Base-by-base conservation (phyloP, 1,139 yeast species). In the Kodamaea fungicola region DNA sequence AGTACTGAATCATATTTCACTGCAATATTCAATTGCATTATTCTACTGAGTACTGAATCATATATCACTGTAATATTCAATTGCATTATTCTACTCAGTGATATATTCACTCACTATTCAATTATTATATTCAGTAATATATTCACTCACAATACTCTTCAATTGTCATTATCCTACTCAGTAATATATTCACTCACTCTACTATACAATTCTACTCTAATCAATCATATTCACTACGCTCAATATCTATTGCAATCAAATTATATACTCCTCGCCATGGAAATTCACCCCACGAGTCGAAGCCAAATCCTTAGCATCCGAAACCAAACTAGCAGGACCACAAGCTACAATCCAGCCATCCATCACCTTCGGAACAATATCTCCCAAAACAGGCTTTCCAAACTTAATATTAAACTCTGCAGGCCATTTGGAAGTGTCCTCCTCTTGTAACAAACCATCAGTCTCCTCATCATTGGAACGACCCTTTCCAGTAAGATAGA, bases 261-360 rank as follows among this genome's bases (percentile, higher is more conserved):
- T 57, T 26, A 56, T 62, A 41, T 62, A 66, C n/a, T 48, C 35
- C 42, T 81, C 88, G 12, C 71, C 63, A 38, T 67, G 62, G 43
- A 65, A 71, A 28, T 65, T 59, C 12, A 72, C 60, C 7, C 60
- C 58, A 23, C 62, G 52, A 1, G 43, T 41, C 2, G 45, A 48
- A 0, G 84, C 74, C 69, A 79, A 70, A 1, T 31, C 37, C 33
- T 57, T 47, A n/a, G 74, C 75, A 16, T 76, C 80, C 2, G 45
- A 30, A 12, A 80, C 75, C 42, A 86, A 59, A 0, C 67, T 48
- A 2, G 58, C 59, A 0, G 90, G 88, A 0, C 95, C 95, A 61
- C 94, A 84, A 0, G 86, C 76, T n/a, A 84, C 59, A 0, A 83
- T 63, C 81, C 84, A 80, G 35, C 22, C 61, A 61, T 31, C 59